A percentile compares a stretch with the other conserved stretches of the same genome.
Conservation (phyloP, 345 rosid genomes). For the Mangifera indica region DNA sequence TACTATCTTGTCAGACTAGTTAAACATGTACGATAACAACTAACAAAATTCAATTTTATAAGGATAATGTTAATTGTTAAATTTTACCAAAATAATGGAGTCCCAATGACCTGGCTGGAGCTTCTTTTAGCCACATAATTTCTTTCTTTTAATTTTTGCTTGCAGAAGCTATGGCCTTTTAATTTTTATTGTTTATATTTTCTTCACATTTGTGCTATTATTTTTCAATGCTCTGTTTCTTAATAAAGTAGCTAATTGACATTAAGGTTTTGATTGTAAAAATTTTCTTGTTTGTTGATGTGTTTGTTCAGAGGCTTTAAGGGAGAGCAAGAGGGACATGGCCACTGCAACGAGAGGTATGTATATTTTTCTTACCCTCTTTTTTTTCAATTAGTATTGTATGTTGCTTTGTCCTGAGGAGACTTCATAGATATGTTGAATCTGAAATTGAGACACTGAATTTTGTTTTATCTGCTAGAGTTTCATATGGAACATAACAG, state of each 20-base stretch:
- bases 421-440: background rate
- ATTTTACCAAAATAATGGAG: too few species aligned
- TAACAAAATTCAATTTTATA: too few species aligned
- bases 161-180: too few species aligned
- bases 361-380: background rate
- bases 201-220: background rate
- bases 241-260: too few species aligned
- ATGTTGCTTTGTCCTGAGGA: background rate
- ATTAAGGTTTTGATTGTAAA: background rate
- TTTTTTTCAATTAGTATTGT: background rate
- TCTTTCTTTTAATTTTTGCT: too few species aligned
- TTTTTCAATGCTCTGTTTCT: background rate
- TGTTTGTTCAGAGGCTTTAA: constrained; percentile 59
- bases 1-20: too few species aligned
- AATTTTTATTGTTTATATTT: too few species aligned
- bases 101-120: too few species aligned
- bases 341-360: constrained; percentile 82
- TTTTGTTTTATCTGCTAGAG: background rate
- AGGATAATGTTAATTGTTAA: too few species aligned
- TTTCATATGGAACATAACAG: too few species aligned
- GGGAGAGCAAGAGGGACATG: constrained; percentile 83
- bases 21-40: too few species aligned
- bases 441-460: background rate
- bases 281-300: background rate
- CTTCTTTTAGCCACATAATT: too few species aligned